Base-by-base conservation (phyloP, 805 yeast species). In the Wickerhamomyces silvicola region DNA sequence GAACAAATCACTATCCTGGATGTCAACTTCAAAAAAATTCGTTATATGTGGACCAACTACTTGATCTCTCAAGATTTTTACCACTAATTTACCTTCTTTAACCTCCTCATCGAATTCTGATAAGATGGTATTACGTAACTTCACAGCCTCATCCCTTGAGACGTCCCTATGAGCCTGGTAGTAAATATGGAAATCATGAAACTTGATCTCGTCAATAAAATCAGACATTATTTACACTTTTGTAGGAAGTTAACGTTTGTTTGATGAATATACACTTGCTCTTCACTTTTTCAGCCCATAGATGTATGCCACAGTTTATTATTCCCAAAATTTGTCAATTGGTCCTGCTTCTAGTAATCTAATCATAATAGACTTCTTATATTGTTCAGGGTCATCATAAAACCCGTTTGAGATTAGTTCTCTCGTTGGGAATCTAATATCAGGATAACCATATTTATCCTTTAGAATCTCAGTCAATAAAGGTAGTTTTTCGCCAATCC, bases 401-500 rank as follows among this genome's bases (percentile, higher is more conserved):
- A 32, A 36, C 5, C 43, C 46, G 15, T 22, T 15, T 2, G 16
- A n/a, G 13, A 42, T 42, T 8, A 21, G 17, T 7, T 32, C 29
- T 22, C 46, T 37, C 3, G 20, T 23, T 7, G 46, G 46, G 24
- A 37, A 37, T 3, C 30, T 35, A 24, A 32, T 22, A 6, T 37
- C 38, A 28, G 43, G 41, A 27, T 28, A 35, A 6, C 37, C 36
- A 6, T 17, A 17, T 2, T 13, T 5, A 5, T 32, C 34, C 9
- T 15, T 25, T 13, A 43, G 15, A 10, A 8, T 16, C 6, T 43
- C 32, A 5, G 20, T 33, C 18, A 43, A 28, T 24, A 52, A 22
- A 10, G 52, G 50, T 14, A 51, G 35, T 41, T 58, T 62, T 38
- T 62, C 58, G 8, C 77, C 78, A 32, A 72, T 50, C 78, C 78